Conservation (phyloP, 2,329 filamentous ascomycete species). For the Orbilia javanica region DNA sequence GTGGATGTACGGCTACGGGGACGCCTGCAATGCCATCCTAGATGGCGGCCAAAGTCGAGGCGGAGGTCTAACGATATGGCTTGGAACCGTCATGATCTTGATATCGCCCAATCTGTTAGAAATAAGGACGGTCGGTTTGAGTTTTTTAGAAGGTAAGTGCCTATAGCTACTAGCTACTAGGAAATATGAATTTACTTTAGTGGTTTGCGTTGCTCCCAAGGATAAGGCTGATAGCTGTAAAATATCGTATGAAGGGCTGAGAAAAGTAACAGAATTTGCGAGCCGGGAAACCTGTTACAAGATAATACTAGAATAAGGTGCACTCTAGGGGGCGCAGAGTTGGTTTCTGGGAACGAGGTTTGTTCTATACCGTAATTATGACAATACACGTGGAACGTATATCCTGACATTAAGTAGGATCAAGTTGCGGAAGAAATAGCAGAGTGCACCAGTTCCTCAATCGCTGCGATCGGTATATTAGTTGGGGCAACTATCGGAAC, state of each 20-base stretch:
- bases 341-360: neutral
- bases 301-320: neutral
- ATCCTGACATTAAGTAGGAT: neutral
- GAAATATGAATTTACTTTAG: too few species aligned
- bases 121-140: neutral
- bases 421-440: neutral
- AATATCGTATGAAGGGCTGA: neutral
- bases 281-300: neutral
- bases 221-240: neutral
- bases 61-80: neutral
- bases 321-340: neutral
- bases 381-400: neutral
- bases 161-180: too few species aligned
- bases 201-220: neutral
- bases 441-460: neutral
- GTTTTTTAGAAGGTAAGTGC: neutral
- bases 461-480: neutral
- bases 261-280: neutral
- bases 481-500: neutral
- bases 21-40: neutral
- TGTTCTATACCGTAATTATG: neutral
- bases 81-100: neutral
- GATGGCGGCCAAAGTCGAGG: conserved; percentile 10
- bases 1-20: neutral
- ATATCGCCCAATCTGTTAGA: neutral